Conservation (phyloP, 495 filamentous ascomycete genomes). For the Aspergillus funiculosus region DNA sequence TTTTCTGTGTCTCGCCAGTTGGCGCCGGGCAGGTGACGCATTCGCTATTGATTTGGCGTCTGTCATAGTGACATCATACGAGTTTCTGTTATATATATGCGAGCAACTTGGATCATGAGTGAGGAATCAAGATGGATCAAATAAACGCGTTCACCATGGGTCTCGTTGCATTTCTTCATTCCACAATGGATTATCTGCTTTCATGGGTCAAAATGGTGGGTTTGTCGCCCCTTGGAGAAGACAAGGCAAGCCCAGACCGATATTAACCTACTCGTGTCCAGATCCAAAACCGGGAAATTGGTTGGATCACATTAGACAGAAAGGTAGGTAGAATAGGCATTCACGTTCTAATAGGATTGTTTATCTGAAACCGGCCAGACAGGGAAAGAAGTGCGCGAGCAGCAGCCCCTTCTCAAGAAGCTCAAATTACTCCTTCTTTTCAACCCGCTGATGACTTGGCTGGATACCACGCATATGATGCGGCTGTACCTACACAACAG, state of each 20-base stretch:
- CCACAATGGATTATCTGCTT: constrained; percentile 4
- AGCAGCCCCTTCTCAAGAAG: constrained; percentile 36
- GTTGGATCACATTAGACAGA: constrained; percentile 32
- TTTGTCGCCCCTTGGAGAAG: too few species aligned
- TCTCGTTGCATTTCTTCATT: background rate
- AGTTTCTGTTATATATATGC: background rate
- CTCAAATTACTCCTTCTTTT: constrained; percentile 38
- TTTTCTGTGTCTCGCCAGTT: too few species aligned
- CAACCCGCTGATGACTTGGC: constrained; percentile 38
- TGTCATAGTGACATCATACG: constrained; percentile 2
- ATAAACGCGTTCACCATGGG: background rate
- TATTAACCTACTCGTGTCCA: too few species aligned
- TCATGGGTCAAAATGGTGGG: constrained; percentile 8
- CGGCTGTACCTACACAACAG: constrained; percentile 30
- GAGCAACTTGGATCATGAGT: background rate
- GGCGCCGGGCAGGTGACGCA: too few species aligned
- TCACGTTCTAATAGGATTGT: background rate
- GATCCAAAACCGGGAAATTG: constrained; percentile 28
- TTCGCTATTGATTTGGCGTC: too few species aligned
- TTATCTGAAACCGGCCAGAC: too few species aligned
- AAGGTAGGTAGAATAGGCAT: constrained; percentile 13
- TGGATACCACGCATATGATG: constrained; percentile 31
- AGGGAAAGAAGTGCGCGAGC: constrained; percentile 30
- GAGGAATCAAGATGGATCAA: background rate
- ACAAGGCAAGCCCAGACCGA: too few species aligned